Evolutionary conservation across 768 basidiomycete genomes (phyloP).

Genomic region (Paxillus ammoniavirescens): DNA sequence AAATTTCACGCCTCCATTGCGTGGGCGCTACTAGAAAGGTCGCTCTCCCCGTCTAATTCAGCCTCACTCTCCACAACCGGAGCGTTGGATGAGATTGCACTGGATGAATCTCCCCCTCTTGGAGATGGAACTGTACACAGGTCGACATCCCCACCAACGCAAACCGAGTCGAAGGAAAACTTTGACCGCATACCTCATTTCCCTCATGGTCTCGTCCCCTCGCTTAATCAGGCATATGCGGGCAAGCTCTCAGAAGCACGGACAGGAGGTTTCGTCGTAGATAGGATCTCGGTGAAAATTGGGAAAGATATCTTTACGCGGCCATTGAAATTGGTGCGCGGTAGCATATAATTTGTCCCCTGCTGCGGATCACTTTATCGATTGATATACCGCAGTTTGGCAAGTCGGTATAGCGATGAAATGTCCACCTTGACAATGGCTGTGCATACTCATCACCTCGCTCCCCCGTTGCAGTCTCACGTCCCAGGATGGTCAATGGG

Average conservation of each 20-base stretch:
- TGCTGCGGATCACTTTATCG: conserved; percentile 4
- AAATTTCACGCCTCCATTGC: conserved; percentile 88
- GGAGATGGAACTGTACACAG: neutral
- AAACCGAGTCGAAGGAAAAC: conserved; percentile 5
- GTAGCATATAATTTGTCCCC: conserved; percentile 11
- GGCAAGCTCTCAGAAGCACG: conserved; percentile 38
- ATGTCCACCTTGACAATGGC: too few species aligned
- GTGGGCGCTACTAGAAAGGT: conserved; percentile 68
- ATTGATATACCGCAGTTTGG: conserved; percentile 1
- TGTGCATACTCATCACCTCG: neutral
- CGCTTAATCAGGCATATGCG: conserved; percentile 51
- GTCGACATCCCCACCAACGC: conserved; percentile 1
- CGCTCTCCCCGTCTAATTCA: conserved; percentile 3
- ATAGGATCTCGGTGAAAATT: conserved; percentile 61
- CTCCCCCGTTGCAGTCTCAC: neutral
- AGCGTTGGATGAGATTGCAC: conserved; percentile 3
- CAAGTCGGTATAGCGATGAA: neutral
- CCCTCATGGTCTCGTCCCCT: conserved; percentile 44
- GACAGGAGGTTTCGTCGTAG: conserved; percentile 51
- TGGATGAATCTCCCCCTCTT: neutral
- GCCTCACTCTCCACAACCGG: conserved; percentile 1
- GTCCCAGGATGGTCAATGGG: conserved; percentile 21
- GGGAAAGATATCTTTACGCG: conserved; percentile 63
- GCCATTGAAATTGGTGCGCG: conserved; percentile 28
- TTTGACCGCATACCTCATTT: conserved; percentile 54